Evolutionary conservation across 768 basidiomycete species (phyloP), one percentile per base, ranked within the genome.

Genomic region (Thelephora ganbajun): DNA sequence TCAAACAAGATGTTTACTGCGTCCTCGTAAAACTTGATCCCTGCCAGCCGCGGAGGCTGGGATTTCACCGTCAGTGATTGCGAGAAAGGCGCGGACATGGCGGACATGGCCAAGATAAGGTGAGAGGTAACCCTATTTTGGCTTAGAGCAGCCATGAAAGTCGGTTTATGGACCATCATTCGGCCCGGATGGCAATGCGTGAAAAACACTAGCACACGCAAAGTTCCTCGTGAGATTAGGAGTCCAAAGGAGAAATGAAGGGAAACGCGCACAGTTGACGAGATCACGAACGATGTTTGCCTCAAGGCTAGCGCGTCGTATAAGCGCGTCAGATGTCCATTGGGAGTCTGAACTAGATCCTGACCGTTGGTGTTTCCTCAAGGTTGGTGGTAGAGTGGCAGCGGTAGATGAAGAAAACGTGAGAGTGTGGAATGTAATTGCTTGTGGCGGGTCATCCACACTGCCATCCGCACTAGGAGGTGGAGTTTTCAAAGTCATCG

Each of bases 181-280:
- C 81, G 76, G 51, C 79, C 76, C 19, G 86, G 86, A 57, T 88
- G 83, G 54, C 80, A 81, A 59, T 83, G 83, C 20, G 86, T 72
- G 60, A 89, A 88, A 62, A 88, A 88, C 9, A 88, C 85, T 88
- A 55, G 35, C 44, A 45, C 36, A 33, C 44, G 48, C 14, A 20
- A 37, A 42, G 33, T 23, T 14, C 37, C 13, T 16, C 20, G 49
- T 37, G 30, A 37, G 48, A 51, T 18, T n/a, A n/a, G 50, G 43
- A 49, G 45, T 51, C n/a, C n/a, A 45, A 52, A 48, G 41, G 48
- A 46, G 52, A 52, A 49, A 37, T 35, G 47, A 43, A 41, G 44
- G 35, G 49, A 36, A 55, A 46, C 39, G 66, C 81, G 59, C 60
- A 83, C 83, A 66, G 59, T 84, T 83, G 33, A 82, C 80, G 49